Evolutionary conservation across 2,329 filamentous ascomycete species (phyloP).

Genomic region (Phialophora chinensis): DNA sequence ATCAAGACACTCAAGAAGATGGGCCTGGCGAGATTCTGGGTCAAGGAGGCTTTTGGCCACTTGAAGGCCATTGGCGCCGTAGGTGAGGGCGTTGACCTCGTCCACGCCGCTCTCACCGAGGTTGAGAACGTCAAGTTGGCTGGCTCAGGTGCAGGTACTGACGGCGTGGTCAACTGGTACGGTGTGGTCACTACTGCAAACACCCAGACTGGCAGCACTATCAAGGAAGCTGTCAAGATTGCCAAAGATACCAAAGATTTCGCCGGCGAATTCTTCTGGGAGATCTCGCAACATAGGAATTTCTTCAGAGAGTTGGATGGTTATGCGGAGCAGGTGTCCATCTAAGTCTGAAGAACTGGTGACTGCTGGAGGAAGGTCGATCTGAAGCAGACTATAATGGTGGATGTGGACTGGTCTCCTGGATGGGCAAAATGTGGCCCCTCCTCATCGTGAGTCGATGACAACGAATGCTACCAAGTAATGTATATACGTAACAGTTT

Average conservation of each 20-base stretch:
- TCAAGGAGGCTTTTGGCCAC: conserved; percentile 81
- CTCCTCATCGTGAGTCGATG: neutral
- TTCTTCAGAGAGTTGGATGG: conserved; percentile 77
- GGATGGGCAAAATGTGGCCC: neutral
- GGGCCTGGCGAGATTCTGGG: conserved; percentile 76
- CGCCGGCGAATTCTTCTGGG: conserved; percentile 71
- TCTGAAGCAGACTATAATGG: neutral
- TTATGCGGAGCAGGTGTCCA: conserved; percentile 47
- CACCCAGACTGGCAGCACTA: conserved; percentile 52
- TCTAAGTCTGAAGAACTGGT: neutral
- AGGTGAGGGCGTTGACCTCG: conserved; percentile 71
- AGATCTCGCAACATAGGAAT: conserved; percentile 74
- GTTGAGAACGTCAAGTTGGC: conserved; percentile 57
- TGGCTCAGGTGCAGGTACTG: conserved; percentile 47
- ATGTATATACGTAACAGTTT: neutral
- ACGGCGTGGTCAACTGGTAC: conserved; percentile 68
- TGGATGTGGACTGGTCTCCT: neutral
- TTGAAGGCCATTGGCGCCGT: conserved; percentile 79
- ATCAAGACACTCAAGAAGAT: conserved; percentile 69
- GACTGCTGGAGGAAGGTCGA: neutral
- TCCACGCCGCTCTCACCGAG: conserved; percentile 56
- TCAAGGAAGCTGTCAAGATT: conserved; percentile 68
- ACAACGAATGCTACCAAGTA: neutral
- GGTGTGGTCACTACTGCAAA: conserved; percentile 74
- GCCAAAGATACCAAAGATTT: conserved; percentile 72